Evolutionary conservation across 257 asterid species (phyloP), one percentile per base, ranked within the genome.

Genomic region (Gentiana macrophylla): DNA sequence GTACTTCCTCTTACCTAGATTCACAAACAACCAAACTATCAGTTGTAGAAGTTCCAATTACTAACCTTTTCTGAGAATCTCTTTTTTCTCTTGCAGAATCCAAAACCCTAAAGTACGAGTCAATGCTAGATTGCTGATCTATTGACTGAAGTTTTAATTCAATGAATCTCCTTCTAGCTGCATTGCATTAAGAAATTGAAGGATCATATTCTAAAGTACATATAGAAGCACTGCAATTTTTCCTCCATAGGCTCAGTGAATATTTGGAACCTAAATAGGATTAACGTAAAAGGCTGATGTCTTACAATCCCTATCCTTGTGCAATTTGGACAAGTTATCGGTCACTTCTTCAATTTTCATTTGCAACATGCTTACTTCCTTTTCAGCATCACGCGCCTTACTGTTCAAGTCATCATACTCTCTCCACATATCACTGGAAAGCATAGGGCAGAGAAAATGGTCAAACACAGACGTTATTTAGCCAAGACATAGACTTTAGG

Each of bases 261-360:
- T 7, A 41, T 41, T 41, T 41, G 10, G 9, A 67, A 47, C 35
- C 44, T 48, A 12, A 32, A 41, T 35, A 43, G 15, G 35, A 55
- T 32, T 49, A 6, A 60, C 38, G 52, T 24, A 53, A 49, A 49
- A 54, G 33, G 34, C 44, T 55, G 49, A 67, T 52, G 53, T 57
- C 94, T 81, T 83, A 91, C 98, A 80, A 62, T 87, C 98, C 68
- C 78, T 62, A 61, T 83, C 94, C 77, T 74, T 83, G 59, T 73
- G 92, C 61, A 74, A 68, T 73, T 83, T 91, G 73, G 94, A 74
- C 64, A 91, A 71, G 68, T 79, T 87, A 72, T 63, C 73, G 50
- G 71, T 81, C 60, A 64, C 93, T 81, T 85, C 97, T 69, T 85
- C 75, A 53, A 83, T 77, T 77, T 82, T 87, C 82, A 80, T 69